Conservation (phyloP, 768 basidiomycete genomes). For the Gloeophyllum trabeum region DNA sequence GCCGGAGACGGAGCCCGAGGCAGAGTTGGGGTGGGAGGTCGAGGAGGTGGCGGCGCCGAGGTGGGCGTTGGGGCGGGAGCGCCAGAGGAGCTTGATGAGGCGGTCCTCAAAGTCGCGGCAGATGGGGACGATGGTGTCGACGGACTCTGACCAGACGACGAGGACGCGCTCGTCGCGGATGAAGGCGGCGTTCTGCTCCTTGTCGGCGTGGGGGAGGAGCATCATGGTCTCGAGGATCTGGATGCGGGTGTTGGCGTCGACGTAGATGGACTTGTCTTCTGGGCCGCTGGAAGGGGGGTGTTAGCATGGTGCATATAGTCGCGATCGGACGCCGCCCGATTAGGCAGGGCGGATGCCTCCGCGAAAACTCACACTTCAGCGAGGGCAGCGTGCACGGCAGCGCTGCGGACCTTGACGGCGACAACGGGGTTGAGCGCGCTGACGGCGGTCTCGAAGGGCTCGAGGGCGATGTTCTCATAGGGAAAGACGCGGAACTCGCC, state of each 20-base stretch:
- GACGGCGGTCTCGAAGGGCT: slow-evolving; percentile 44
- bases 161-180: slow-evolving; percentile 78
- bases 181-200: slow-evolving; percentile 56
- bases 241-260: slow-evolving; percentile 56
- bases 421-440: slow-evolving; percentile 42
- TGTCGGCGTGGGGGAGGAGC: slow-evolving; percentile 51
- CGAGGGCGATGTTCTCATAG: slow-evolving; percentile 38
- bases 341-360: too few relatives aligned
- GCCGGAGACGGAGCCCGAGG: slow-evolving; percentile 23
- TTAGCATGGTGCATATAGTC: too few relatives aligned
- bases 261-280: slow-evolving; percentile 27
- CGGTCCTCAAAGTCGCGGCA: slow-evolving; percentile 43
- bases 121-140: slow-evolving; percentile 60
- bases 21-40: slow-evolving; percentile 15
- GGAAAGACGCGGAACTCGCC: slow-evolving; percentile 45
- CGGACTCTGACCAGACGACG: slow-evolving; percentile 74
- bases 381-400: slow-evolving; percentile 38
- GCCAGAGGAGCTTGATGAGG: slow-evolving; percentile 47
- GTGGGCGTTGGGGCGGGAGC: slow-evolving; percentile 21
- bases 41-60: slow-evolving; percentile 13
- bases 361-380: slow-evolving; percentile 33
- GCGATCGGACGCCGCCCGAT: too few relatives aligned
- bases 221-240: slow-evolving; percentile 76
- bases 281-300: slow-evolving; percentile 15
- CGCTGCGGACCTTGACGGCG: slow-evolving; percentile 39